A percentile compares a stretch with the other conserved stretches of the same genome.
Evolutionary conservation across 208 protist genomes (phyloP).

Genomic region (Trypanosoma cruzi): DNA sequence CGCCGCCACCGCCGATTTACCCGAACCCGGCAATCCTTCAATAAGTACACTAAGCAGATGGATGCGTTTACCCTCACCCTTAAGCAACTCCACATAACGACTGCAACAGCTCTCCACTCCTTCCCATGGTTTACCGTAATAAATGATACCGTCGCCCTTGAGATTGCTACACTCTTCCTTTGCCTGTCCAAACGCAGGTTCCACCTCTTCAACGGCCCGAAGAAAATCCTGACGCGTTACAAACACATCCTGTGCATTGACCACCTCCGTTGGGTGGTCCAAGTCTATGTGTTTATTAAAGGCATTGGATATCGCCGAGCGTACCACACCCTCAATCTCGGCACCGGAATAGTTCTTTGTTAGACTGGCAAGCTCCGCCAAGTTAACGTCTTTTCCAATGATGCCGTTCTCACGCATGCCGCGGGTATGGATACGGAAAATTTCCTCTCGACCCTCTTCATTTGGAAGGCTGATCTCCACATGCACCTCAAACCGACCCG

Average conservation of each 20-base stretch:
- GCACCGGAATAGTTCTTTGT: conserved; percentile 99
- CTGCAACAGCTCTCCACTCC: conserved; percentile 51
- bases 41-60: conserved; percentile 95
- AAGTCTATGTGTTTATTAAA: conserved; percentile 92
- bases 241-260: conserved; percentile 56
- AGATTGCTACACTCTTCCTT: conserved; percentile 93
- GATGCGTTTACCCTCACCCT: conserved; percentile 80
- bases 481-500: conserved; percentile 99
- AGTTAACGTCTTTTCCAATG: conserved; percentile 92
- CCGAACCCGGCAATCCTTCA: conserved; percentile 87
- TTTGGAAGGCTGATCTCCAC: conserved; percentile 98
- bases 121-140: conserved; percentile 90
- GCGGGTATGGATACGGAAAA: conserved; percentile 99
- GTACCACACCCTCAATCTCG: conserved; percentile 94
- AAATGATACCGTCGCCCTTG: conserved; percentile 93
- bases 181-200: conserved; percentile 96
- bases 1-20: conserved; percentile 97
- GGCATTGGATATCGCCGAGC: conserved; percentile 86
- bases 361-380: conserved; percentile 91
- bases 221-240: conserved; percentile 81
- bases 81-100: conserved; percentile 86
- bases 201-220: conserved; percentile 88
- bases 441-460: conserved; percentile 97
- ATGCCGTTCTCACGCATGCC: conserved; percentile 92
- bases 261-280: conserved; percentile 65